A percentile compares a stretch with the other conserved stretches of the same genome.
Conservation (phyloP, 345 rosid species). For the Camelina hispida region DNA sequence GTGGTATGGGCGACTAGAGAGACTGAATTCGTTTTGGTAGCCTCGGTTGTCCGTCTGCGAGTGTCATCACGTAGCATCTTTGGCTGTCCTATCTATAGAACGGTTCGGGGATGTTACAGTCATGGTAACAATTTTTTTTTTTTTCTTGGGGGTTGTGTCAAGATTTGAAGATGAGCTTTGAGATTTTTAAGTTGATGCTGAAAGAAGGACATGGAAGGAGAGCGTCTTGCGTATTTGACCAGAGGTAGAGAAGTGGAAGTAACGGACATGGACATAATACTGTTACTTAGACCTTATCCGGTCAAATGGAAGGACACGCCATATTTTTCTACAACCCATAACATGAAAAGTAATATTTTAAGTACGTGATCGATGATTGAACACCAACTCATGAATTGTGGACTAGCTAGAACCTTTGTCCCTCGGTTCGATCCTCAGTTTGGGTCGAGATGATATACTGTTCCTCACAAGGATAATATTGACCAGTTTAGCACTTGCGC, state of each 20-base stretch:
- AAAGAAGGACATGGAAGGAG: background rate
- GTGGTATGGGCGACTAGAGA: too few species aligned
- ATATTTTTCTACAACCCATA: slow-evolving; percentile 3
- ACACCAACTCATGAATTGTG: background rate
- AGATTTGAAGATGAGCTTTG: slow-evolving; percentile 22
- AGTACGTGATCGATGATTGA: background rate
- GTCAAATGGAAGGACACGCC: slow-evolving; percentile 20
- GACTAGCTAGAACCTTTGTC: background rate
- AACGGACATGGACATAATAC: slow-evolving; percentile 3
- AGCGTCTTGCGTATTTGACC: slow-evolving; percentile 39
- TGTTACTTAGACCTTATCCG: slow-evolving; percentile 26
- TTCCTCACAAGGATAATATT: background rate
- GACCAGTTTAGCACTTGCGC: background rate
- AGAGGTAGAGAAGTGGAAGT: slow-evolving; percentile 42
- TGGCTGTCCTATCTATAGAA: too few species aligned
- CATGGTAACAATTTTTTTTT: background rate
- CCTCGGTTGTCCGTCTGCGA: too few species aligned
- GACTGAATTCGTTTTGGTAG: too few species aligned
- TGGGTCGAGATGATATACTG: background rate
- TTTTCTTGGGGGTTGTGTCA: background rate
- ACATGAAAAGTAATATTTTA: slow-evolving; percentile 16
- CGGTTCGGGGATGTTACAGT: too few species aligned
- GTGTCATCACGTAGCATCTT: too few species aligned
- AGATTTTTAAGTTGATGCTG: slow-evolving; percentile 21
- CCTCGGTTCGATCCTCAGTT: background rate